Percentiles rank a stretch among this genome's conserved stretches.
Conservation (phyloP, 2,329 filamentous ascomycete genomes). For the Aspergillus novoparasiticus region DNA sequence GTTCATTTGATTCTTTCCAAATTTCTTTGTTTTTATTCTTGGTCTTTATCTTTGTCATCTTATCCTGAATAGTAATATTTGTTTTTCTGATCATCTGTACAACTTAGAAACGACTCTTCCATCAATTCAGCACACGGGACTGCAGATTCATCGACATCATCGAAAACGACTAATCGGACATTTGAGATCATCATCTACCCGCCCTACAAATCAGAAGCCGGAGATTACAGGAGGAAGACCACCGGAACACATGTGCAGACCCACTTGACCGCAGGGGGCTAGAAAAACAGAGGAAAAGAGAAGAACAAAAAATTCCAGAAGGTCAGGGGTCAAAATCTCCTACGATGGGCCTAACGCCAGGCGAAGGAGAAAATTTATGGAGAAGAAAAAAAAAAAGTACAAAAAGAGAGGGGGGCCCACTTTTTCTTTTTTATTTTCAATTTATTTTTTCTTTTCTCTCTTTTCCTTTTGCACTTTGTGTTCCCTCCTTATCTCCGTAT, state of each 20-base stretch:
- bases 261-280: conserved; percentile 17
- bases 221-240: conserved; percentile 24
- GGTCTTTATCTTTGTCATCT: no score
- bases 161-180: conserved; percentile 8
- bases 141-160: conserved; percentile 20
- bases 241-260: conserved; percentile 21
- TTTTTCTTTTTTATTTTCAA: background rate
- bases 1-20: background rate
- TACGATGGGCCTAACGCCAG: conserved; percentile 3
- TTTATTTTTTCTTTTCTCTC: background rate
- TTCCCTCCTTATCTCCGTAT: conserved; percentile 8
- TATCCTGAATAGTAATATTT: no score
- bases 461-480: background rate
- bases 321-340: conserved; percentile 22
- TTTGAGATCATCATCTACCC: conserved; percentile 23
- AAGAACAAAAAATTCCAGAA: conserved; percentile 25
- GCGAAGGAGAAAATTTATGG: background rate
- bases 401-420: conserved; percentile 11
- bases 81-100: no score
- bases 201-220: conserved; percentile 27
- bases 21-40: background rate
- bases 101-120: no score
- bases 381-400: background rate
- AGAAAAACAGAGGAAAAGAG: conserved; percentile 11
- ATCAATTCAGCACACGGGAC: background rate